Evolutionary conservation across 106 monocot species (phyloP).

Genomic region (Allium fistulosum): DNA sequence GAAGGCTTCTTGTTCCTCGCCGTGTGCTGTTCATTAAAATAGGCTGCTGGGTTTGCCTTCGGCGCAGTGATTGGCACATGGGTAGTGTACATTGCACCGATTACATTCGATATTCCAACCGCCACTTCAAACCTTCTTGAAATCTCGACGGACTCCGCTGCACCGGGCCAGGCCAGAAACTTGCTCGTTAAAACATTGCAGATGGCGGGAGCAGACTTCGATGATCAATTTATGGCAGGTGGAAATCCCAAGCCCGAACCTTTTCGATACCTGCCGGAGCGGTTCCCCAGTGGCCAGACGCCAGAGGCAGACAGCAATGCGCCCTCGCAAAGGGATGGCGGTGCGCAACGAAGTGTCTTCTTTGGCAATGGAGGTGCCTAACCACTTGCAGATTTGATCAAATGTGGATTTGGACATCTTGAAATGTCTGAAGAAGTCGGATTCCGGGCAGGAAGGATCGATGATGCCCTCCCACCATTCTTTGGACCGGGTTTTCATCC

Average conservation of each 20-base stretch:
- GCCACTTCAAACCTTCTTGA: constrained; percentile 21
- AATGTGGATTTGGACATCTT: constrained; percentile 29
- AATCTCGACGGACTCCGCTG: constrained; percentile 10
- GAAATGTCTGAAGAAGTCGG: constrained; percentile 29
- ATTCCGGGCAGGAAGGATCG: constrained; percentile 21
- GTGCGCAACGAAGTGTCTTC: constrained; percentile 69
- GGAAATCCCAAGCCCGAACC: constrained; percentile 90
- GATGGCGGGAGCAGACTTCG: constrained; percentile 65
- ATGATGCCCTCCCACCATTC: constrained; percentile 40
- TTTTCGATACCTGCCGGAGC: constrained; percentile 55
- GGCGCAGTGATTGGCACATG: constrained; percentile 70
- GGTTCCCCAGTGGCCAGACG: constrained; percentile 70
- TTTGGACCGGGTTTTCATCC: constrained; percentile 31
- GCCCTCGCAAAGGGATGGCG: constrained; percentile 57
- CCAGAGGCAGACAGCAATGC: constrained; percentile 62
- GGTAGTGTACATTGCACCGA: constrained; percentile 88
- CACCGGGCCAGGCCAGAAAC: constrained; percentile 20
- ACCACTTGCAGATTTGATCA: constrained; percentile 26
- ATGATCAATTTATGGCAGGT: constrained; percentile 96
- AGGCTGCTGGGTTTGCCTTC: constrained; percentile 30
- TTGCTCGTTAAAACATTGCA: constrained; percentile 34
- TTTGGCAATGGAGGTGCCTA: constrained; percentile 46
- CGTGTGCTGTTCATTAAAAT: constrained; percentile 36
- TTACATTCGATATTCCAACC: constrained; percentile 53
- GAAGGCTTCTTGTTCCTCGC: constrained; percentile 41